Evolutionary conservation across 805 yeast species (phyloP), one percentile per base, ranked within the genome.

Genomic region (Millerozyma acaciae): DNA sequence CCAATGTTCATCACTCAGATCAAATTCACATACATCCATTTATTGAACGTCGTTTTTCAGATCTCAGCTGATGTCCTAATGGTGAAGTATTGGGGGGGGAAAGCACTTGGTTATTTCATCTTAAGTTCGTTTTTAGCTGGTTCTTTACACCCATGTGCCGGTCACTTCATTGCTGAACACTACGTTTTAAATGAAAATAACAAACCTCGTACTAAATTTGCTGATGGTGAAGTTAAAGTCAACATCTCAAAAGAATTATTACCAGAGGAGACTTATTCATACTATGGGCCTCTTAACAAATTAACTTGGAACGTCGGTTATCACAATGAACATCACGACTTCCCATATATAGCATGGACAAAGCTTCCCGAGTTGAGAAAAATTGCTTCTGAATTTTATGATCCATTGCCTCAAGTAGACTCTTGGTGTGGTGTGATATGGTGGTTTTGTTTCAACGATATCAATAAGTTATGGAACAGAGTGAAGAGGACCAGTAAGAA

Each of bases 101-200:
- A 77, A 38, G 59, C 93, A 0, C 55, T 84, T 26, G 51, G 62
- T 25, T 88, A 88, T 55, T 74, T 88, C 42, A 53, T 88, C 16
- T 62, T 82, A 55, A 79, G 89, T 24, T 80, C 94, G 0, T 85
- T 88, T 53, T 63, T 88, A 33, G 95, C 96, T 0, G 97, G 97
- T 2, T 84, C 95, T 0, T 67, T 85, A 52, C 97, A 88, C 52
- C 97, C 97, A 17, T 80, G 87, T 39, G 95, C 96, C 1, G 97
- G 96, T 14, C 97, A 88, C 62, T 88, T 88, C 60, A 85, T 88
- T 43, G 90, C 95, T n/a, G 97, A 88, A 54, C 97, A 88, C 55
- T 86, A 85, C 52, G 77, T 86, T 9, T 68, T 86, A 55, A 64
- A 65, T 44, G 66, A 63, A 20, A 65, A 78, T 42, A 81, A 85